These are phyloP conservation scores for Fraxinus baroniana DNA, from an alignment of 305 asterid genomes.

Conservation along the genomic window DNA sequence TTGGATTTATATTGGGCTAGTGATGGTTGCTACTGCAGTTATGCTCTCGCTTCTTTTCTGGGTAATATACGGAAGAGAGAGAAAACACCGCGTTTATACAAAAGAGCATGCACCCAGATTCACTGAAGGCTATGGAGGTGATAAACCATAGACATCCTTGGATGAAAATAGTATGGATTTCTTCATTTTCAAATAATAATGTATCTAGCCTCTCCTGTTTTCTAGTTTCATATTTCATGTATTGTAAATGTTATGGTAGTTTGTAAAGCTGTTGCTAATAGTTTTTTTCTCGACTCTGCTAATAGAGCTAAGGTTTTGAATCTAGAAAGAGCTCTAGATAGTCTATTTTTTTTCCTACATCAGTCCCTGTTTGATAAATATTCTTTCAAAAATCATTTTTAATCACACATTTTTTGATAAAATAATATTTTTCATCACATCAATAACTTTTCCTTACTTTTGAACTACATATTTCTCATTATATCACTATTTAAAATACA, in stretches of 20 bases:
- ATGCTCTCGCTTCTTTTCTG: constrained; percentile 72
- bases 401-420: too few relatives aligned
- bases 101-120: constrained; percentile 48
- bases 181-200: neutral
- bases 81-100: constrained; percentile 75
- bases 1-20: constrained; percentile 66
- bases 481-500: too few relatives aligned
- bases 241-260: neutral
- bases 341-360: too few relatives aligned
- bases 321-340: too few relatives aligned
- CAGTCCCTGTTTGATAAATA: too few relatives aligned
- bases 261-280: neutral
- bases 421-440: too few relatives aligned
- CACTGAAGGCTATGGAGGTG: constrained; percentile 30
- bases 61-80: constrained; percentile 81
- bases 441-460: too few relatives aligned
- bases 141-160: constrained; percentile 27
- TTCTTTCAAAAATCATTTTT: too few relatives aligned
- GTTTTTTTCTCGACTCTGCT: neutral
- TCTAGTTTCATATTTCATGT: constrained; percentile 2
- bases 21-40: constrained; percentile 69
- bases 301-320: too few relatives aligned
- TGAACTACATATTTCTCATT: too few relatives aligned
- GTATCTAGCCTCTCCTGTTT: neutral
- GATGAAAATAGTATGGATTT: neutral